Base-by-base conservation (phyloP, 2,329 filamentous ascomycete species). In the Microascus cirrosus region DNA sequence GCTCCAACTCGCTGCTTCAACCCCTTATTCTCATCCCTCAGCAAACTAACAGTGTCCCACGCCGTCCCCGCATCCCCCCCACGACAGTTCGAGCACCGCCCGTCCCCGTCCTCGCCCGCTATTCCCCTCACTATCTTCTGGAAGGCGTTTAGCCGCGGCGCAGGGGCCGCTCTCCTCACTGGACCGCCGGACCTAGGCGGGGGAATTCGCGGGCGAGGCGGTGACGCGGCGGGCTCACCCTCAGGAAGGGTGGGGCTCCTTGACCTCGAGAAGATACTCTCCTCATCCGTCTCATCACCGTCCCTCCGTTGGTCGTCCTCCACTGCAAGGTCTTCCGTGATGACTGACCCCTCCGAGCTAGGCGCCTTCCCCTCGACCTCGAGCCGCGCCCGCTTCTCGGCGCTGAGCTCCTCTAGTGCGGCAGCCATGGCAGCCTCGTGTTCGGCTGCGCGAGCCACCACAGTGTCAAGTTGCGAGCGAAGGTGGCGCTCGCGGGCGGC, bases 21-120 rank as follows among this genome's bases (percentile, higher is more conserved):
- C 10, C 77, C 76, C 64, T 73, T 78, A 62, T 87, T 87, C 72
- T 87, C 84, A 53, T 82, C 79, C 45, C 81, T 73, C 59, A 86
- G 69, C 53, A 85, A 61, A 56, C 77, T 76, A n/a, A 84, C 83
- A 3, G 83, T 84, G 64, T 86, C 78, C 83, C 83, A 86, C 4
- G 83, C 83, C 42, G 82, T 74, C 61, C 80, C 82, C 13, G 79
- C 74, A 56, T 81, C 78, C 63, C 78, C 77, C 13, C 83, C 82
- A 57, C 74, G 69, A 66, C 84, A 86, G 63, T 84, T 85, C 36
- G 68, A 63, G 63, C 83, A 85, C 65, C 66, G 67, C 39, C 66
- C 63, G 36, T 63, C 64, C 22, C 62, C 63, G 20, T 61, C 56
- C 52, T 73, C 71, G 13, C 72, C 71, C 1, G 78, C 65, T 5